phyloP scores from a whole-genome alignment of 2,329 filamentous ascomycete genomes.

The Cordyceps tenuipes region DNA sequence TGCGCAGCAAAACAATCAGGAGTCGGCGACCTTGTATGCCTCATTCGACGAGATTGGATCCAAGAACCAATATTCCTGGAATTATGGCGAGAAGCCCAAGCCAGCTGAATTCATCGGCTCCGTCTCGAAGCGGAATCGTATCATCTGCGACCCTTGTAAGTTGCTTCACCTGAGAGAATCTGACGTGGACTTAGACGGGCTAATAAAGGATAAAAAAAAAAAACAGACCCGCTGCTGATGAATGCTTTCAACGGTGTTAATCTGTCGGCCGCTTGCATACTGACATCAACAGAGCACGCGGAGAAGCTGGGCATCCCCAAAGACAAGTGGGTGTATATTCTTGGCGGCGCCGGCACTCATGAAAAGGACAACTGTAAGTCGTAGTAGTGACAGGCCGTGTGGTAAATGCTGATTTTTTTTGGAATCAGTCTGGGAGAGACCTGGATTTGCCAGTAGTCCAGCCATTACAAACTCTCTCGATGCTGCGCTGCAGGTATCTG shows the following conservation, averaged over 20 bases:
- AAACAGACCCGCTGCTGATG: conserved; percentile 56
- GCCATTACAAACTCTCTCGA: conserved; percentile 51
- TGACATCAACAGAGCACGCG: conserved; percentile 51
- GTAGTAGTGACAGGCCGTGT: background rate
- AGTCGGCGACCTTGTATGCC: conserved; percentile 52
- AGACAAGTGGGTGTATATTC: conserved; percentile 53
- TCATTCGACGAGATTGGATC: conserved; percentile 50
- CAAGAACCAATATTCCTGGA: conserved; percentile 48
- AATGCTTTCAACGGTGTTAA: conserved; percentile 66
- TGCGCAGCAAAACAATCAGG: conserved; percentile 44
- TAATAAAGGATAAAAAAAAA: background rate
- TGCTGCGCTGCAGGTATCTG: conserved; percentile 39
- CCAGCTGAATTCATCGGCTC: conserved; percentile 44
- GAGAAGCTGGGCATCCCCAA: conserved; percentile 43
- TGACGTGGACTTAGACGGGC: background rate
- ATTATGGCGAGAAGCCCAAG: conserved; percentile 36
- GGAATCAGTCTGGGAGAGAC: conserved; percentile 51
- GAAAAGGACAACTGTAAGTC: conserved; percentile 44
- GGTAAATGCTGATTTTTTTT: background rate
- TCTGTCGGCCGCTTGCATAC: conserved; percentile 49
- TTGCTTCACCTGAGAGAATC: background rate
- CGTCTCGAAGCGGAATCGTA: conserved; percentile 49
- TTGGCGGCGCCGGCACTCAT: conserved; percentile 54
- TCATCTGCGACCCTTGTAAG: conserved; percentile 61
- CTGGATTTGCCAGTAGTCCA: conserved; percentile 48